These are phyloP conservation scores for Phylloboletellus chloephorus DNA, from an alignment of 1,284 basidiomycete genomes.

Conservation along the genomic window DNA sequence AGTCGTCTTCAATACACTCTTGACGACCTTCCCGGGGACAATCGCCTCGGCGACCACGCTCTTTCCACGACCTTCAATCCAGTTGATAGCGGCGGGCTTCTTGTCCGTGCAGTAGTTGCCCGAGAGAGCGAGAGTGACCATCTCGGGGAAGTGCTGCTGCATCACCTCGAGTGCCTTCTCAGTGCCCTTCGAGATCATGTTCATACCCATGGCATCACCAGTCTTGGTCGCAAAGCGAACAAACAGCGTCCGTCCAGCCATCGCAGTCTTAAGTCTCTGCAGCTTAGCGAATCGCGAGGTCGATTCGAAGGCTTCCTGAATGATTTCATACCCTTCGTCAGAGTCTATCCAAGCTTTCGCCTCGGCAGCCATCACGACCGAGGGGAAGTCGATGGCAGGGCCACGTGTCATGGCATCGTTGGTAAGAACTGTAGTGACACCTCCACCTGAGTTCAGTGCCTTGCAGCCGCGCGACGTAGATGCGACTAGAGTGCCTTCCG, in stretches of 20 bases:
- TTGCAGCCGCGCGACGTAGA: conserved; percentile 98
- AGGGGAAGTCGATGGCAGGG: conserved; percentile 95
- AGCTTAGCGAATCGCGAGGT: conserved; percentile 89
- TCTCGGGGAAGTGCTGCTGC: conserved; percentile 81
- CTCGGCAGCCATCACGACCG: conserved; percentile 70
- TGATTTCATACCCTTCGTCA: conserved; percentile 68
- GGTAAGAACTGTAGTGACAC: conserved; percentile 90
- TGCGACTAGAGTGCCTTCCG: conserved; percentile 96
- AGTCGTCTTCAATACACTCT: conserved; percentile 92
- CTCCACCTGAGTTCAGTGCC: conserved; percentile 93
- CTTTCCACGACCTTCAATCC: conserved; percentile 99
- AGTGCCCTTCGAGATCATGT: conserved; percentile 97
- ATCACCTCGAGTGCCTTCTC: conserved; percentile 90
- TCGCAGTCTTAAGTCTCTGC: conserved; percentile 75
- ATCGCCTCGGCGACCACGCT: conserved; percentile 95
- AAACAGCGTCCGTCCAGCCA: conserved; percentile 90
- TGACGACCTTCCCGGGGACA: conserved; percentile 84
- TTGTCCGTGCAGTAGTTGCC: conserved; percentile 99
- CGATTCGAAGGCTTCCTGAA: conserved; percentile 89
- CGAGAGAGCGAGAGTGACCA: conserved; percentile 89
- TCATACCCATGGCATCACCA: conserved; percentile 99
- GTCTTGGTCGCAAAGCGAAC: conserved; percentile 95
- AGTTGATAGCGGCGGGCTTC: conserved; percentile 99
- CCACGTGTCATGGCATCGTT: conserved; percentile 98
- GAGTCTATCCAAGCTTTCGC: conserved; percentile 90